Evolutionary conservation across 208 protist species (phyloP), one percentile per base, ranked within the genome.

Genomic region (Naegleria fowleri): DNA sequence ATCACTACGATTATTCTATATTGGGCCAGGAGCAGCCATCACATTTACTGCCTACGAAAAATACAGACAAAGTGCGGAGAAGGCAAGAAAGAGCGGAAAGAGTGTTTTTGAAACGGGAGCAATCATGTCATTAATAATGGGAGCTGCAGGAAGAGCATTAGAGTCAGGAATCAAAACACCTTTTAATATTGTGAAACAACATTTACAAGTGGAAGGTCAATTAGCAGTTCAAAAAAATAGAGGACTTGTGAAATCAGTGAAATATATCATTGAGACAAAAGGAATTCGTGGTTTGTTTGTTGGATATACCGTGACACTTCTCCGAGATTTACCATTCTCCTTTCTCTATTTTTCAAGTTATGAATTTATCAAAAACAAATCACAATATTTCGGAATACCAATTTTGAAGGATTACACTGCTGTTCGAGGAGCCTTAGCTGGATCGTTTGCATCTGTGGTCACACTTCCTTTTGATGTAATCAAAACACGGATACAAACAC

Each of bases 401-500:
- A 22, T 90, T 19, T 29, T 52, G 7, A 90, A 90, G 51, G 33
- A 48, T 25, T 29, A 25, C 6, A 13, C 84, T 22, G 16, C 89
- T 59, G 67, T 59, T 83, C 6, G 38, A 15, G 89, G 89, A 25
- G 89, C 89, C 9, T 9, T 36, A 5, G 89, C 55, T 83, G 89
- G 55, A 38, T 11, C 4, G 3, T 38, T 48, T 39, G 22, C 48
- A 15, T 48, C 55, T 29, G 51, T 9, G 29, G 0, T 9, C 9
- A 83, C 51, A 19, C 13, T 75, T 29, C 51, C 55, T 25, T 33
- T 91, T 52, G 51, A 91, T 38, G 83, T 87, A 25, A 43, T 91
- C 6, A 91, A 91, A 43, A 91, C 89, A 41, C 5, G 89, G 19
- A 41, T 91, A 75, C 89, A 91, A 83, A 91, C 89, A 75, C 89